These are phyloP conservation scores for Ceratocystis harringtonii DNA, from an alignment of 2,329 filamentous ascomycete genomes.

Conservation along the genomic window DNA sequence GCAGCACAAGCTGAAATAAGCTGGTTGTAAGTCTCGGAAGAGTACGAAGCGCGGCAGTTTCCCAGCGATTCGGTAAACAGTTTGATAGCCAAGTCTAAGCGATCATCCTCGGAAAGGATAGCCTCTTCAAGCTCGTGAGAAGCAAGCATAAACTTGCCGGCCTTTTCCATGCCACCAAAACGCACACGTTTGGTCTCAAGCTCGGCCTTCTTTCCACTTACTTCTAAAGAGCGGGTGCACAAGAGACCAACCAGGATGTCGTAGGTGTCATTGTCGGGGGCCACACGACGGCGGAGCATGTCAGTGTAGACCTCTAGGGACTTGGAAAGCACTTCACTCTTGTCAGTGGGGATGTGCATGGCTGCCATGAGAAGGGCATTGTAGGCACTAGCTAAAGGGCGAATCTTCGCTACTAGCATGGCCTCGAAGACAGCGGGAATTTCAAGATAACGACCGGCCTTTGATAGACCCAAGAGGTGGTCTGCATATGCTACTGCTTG, in stretches of 20 bases:
- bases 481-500: conserved; percentile 60
- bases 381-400: conserved; percentile 74
- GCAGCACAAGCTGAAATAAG: conserved; percentile 79
- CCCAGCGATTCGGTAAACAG: conserved; percentile 65
- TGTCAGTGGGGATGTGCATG: conserved; percentile 63
- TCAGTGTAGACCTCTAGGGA: conserved; percentile 90
- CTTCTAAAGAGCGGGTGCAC: conserved; percentile 64
- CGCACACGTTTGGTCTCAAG: conserved; percentile 72
- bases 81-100: conserved; percentile 69
- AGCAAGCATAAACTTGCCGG: conserved; percentile 72
- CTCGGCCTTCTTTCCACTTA: conserved; percentile 53
- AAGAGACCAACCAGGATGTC: conserved; percentile 73
- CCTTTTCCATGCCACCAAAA: conserved; percentile 72
- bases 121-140: conserved; percentile 79
- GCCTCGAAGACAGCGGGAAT: conserved; percentile 84
- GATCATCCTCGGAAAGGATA: conserved; percentile 75
- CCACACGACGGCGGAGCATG: conserved; percentile 76
- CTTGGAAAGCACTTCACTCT: conserved; percentile 74
- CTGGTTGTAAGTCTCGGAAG: conserved; percentile 68
- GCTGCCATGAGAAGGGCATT: conserved; percentile 78
- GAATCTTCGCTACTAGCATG: conserved; percentile 68
- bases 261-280: conserved; percentile 74
- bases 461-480: conserved; percentile 60
- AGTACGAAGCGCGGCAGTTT: conserved; percentile 49
- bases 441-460: conserved; percentile 61